A percentile compares a stretch with the other conserved stretches of the same genome.
phyloP scores from a whole-genome alignment of 1,284 basidiomycete genomes.

The Ganoderma multipileum region DNA sequence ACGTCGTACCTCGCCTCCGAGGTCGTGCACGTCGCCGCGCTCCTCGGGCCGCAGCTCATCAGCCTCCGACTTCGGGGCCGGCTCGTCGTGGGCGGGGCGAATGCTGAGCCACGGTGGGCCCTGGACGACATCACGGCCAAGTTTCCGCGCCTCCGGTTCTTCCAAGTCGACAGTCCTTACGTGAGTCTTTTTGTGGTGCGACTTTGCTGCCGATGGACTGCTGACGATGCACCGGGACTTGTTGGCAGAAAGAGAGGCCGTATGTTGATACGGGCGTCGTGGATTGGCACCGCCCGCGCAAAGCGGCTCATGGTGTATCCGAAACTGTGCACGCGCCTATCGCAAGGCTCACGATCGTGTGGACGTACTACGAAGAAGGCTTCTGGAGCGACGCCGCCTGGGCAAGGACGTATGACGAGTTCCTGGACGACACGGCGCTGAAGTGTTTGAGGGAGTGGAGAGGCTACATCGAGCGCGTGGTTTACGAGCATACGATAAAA shows the following conservation, averaged over 20 bases:
- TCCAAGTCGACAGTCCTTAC: neutral
- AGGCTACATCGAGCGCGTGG: neutral
- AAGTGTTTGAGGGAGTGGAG: neutral
- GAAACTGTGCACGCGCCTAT: too few relatives aligned
- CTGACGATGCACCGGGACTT: neutral
- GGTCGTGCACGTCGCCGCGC: too few relatives aligned
- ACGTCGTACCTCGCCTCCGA: too few relatives aligned
- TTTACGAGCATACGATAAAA: neutral
- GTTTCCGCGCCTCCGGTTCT: neutral
- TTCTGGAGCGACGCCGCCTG: neutral
- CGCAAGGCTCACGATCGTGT: neutral
- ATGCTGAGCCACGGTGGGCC: neutral
- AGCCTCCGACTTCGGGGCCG: neutral
- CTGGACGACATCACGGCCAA: neutral
- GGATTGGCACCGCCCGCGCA: neutral
- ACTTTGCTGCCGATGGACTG: neutral
- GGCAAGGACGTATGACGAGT: neutral
- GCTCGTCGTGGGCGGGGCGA: neutral
- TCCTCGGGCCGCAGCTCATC: too few relatives aligned
- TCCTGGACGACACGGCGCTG: neutral
- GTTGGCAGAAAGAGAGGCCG: neutral
- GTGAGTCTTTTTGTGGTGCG: neutral
- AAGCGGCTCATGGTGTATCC: neutral
- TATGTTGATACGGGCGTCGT: neutral
- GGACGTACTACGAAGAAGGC: neutral